Evolutionary conservation across 306 rosid species (phyloP), one percentile per base, ranked within the genome.

Genomic region (Begonia loranthoides): DNA sequence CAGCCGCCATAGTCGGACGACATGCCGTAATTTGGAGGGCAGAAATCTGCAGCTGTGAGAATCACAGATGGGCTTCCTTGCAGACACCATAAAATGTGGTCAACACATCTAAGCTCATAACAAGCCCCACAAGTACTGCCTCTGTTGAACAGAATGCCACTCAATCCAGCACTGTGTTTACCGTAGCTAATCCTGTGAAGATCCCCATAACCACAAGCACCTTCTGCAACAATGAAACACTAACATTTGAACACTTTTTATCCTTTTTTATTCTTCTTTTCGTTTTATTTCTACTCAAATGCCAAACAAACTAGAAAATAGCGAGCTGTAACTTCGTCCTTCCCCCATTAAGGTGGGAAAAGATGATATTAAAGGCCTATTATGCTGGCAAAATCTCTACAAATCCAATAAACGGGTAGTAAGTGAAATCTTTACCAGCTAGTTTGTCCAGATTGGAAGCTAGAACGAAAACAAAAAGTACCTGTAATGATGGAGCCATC

Each of bases 181-280:
- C 95, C 95, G 71, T 80, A 90, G 40, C 76, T 80, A 9, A 74
- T 77, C 63, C 10, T 82, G 75, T 86, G 99, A 28, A 90, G 86
- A 47, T 90, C 99, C 10, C 99, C 99, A 66, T 80, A 90, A 12
- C 95, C 99, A 80, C 99, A 90, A 61, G 99, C 99, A 15, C 99
- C 99, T 72, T 90, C 99, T 90, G 79, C 71, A 79, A 71, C 72
- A 64, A 13, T 11, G 16, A 36, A 45, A 43, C 21, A 50, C 6
- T 53, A 10, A 51, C 55, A 43, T 2, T 43, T 43, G 6, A 43
- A 10, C 15, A 43, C 1, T n/a, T n/a, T 43, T 43, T 43, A 2
- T 4, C 36, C 9, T 5, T 28, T 7, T 28, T 28, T 28, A 28
- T 28, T 28, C 4, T 28, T 28, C 36, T 28, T 28, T 28, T 28